These are phyloP conservation scores for Tylopilus plumbeoviolaceoides DNA, from an alignment of 768 basidiomycete genomes.

Conservation along the genomic window DNA sequence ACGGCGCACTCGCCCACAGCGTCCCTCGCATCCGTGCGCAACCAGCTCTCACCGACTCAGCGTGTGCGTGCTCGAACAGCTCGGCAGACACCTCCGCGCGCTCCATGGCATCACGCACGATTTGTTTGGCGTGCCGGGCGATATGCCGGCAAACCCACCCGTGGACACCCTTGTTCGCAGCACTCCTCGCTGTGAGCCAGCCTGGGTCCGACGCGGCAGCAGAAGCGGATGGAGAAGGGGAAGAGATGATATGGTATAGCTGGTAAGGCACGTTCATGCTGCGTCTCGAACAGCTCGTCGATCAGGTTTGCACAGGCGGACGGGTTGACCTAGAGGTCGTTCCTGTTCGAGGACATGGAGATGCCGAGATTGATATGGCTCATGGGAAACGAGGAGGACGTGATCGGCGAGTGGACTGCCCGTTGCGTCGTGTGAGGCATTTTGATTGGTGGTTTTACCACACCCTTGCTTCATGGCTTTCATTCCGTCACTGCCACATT, in stretches of 20 bases:
- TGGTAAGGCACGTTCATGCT: constrained; percentile 53
- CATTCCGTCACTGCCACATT: too few species aligned
- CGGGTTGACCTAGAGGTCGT: constrained; percentile 51
- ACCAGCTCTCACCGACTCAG: constrained; percentile 35
- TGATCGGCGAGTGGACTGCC: constrained; percentile 31
- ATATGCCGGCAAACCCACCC: constrained; percentile 31
- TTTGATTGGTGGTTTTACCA: too few species aligned
- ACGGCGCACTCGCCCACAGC: too few species aligned
- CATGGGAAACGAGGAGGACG: constrained; percentile 54
- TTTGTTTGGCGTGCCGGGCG: constrained; percentile 60
- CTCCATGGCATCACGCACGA: constrained; percentile 75
- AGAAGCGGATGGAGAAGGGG: constrained; percentile 16
- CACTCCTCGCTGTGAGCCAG: constrained; percentile 2
- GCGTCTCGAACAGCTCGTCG: constrained; percentile 51
- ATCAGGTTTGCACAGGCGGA: constrained; percentile 35
- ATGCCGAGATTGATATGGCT: constrained; percentile 66
- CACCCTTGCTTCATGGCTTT: too few species aligned
- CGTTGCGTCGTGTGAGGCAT: too few species aligned
- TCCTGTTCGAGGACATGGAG: constrained; percentile 74
- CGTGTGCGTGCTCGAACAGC: constrained; percentile 48
- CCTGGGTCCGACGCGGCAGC: constrained; percentile 2
- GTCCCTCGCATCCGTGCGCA: constrained; percentile 36
- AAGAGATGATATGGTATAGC: constrained; percentile 41
- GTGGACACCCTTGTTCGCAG: constrained; percentile 13
- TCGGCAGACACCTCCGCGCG: constrained; percentile 57